Evolutionary conservation across 2,329 filamentous ascomycete genomes (phyloP).

Genomic region (Diaporthe destruens): DNA sequence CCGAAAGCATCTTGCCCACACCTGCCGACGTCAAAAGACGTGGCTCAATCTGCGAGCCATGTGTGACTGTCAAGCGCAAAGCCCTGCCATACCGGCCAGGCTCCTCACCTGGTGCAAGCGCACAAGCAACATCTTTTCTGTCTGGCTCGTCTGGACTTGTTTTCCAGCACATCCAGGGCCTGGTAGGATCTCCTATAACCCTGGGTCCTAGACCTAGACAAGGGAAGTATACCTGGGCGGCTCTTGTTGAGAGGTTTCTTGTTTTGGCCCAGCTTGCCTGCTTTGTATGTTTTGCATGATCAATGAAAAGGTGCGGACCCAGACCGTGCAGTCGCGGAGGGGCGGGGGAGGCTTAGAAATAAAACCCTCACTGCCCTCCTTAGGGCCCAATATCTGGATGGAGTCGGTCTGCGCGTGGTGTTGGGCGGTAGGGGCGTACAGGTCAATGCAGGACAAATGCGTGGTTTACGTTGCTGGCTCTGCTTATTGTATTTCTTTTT

Average conservation of each 20-base stretch:
- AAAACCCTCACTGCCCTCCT: slow-evolving; percentile 7
- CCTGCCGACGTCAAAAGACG: slow-evolving; percentile 16
- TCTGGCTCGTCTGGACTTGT: neutral
- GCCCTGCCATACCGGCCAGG: slow-evolving; percentile 2
- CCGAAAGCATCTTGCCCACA: slow-evolving; percentile 12
- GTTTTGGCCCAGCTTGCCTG: slow-evolving; percentile 23
- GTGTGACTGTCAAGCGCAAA: neutral
- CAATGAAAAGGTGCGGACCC: slow-evolving; percentile 18
- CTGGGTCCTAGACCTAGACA: neutral
- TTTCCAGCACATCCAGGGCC: neutral
- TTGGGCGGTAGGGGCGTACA: slow-evolving; percentile 34
- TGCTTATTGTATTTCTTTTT: slow-evolving; percentile 17
- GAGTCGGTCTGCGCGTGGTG: slow-evolving; percentile 36
- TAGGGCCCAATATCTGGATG: slow-evolving; percentile 7
- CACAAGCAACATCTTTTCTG: neutral
- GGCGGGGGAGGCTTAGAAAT: neutral
- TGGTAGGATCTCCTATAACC: neutral
- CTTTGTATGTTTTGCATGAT: slow-evolving; percentile 24
- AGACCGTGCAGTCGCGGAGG: neutral
- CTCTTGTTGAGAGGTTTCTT: slow-evolving; percentile 13
- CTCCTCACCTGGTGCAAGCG: slow-evolving; percentile 23
- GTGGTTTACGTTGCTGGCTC: slow-evolving; percentile 18
- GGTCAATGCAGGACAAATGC: slow-evolving; percentile 23
- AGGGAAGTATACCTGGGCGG: slow-evolving; percentile 37
- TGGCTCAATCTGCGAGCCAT: neutral